Evolutionary conservation across 768 basidiomycete genomes (phyloP), one percentile per base, ranked within the genome.

Genomic region (Amanita pallidorosea): DNA sequence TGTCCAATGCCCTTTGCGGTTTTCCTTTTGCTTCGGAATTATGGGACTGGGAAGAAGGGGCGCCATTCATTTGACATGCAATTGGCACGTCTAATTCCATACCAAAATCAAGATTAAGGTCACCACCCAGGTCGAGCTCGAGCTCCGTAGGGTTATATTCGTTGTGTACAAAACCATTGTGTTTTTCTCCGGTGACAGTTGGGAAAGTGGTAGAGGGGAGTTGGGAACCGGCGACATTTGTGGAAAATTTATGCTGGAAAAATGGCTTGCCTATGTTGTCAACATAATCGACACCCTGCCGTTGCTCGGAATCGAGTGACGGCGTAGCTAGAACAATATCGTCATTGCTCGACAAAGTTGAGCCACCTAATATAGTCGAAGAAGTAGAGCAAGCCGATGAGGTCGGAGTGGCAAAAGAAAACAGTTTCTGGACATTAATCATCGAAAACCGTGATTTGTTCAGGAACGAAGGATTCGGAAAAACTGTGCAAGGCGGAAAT

Each of bases 401-500:
- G 25, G 33, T 52, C 42, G 47, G 38, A 35, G 25, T 52, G 7
- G 64, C 60, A 51, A 68, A 70, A 5, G 68, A 65, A 52, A 74
- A 74, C 4, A 72, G 55, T 37, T 63, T 70, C 31, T 66, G 65
- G 34, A 74, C 55, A 42, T 61, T 69, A 49, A 68, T 61, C 53
- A 62, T 63, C 27, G 71, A 72, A 53, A 72, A 70, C 9, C 66
- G 63, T 25, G 67, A 64, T 45, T 57, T 63, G 44, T 50, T 61
- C n/a, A 64, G 58, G 51, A 57, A 52, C 17, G 67, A 65, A n/a
- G 64, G 65, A 37, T 61, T 63, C 6, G 69, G 69, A 23, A 67
- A 70, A 20, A 61, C 52, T 31, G 68, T 61, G 50, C 62, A 63
- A 27, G 57, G 46, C 41, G 56, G 52, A 22, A 37, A 45, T 0